phyloP scores from a whole-genome alignment of 208 protist species.

The Acanthamoeba culbertsoni region DNA sequence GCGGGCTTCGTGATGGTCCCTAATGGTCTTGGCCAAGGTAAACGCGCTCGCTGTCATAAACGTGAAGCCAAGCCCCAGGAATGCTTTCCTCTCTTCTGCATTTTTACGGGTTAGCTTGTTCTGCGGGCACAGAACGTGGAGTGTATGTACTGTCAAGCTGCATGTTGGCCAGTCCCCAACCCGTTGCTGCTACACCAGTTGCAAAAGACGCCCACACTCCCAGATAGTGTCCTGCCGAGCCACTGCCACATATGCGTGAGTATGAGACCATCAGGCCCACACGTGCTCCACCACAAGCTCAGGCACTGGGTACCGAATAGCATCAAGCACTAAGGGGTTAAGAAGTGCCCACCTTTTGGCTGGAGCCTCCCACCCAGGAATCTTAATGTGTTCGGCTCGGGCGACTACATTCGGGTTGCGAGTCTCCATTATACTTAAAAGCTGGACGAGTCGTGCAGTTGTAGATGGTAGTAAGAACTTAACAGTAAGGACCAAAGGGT shows the following conservation, averaged over 20 bases:
- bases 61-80: background rate
- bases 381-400: no score
- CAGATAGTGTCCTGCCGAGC: background rate
- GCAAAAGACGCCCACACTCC: background rate
- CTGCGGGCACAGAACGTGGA: background rate
- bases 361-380: no score
- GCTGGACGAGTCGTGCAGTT: no score
- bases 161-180: background rate
- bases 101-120: background rate
- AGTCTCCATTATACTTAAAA: no score
- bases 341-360: no score
- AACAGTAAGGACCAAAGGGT: no score
- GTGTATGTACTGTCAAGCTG: background rate
- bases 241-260: background rate
- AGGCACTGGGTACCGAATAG: no score
- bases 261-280: no score
- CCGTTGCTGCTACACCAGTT: background rate
- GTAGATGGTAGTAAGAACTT: no score
- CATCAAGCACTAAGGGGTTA: no score
- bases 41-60: background rate
- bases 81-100: background rate
- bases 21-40: background rate
- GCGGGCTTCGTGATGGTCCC: background rate
- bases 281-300: no score
- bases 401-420: no score